These are phyloP conservation scores for Myriosclerotinia scirpicola DNA, from an alignment of 2,329 filamentous ascomycete genomes.

Conservation along the genomic window DNA sequence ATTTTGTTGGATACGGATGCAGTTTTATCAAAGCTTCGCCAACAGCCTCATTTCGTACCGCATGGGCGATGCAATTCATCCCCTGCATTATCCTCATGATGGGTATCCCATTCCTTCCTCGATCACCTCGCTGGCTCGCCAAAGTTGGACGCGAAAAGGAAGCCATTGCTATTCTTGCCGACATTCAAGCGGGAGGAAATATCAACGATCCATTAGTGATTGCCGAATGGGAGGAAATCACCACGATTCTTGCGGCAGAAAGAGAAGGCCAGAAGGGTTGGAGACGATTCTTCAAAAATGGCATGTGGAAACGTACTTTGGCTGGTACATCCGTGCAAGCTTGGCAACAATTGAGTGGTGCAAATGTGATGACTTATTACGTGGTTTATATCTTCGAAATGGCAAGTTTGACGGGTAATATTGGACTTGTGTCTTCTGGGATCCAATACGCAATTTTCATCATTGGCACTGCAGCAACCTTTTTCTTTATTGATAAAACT, in stretches of 20 bases:
- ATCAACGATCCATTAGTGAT: slow-evolving; percentile 54
- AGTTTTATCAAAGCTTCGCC: slow-evolving; percentile 44
- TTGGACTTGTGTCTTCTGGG: slow-evolving; percentile 38
- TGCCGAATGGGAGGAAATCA: slow-evolving; percentile 57
- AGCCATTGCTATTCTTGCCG: slow-evolving; percentile 50
- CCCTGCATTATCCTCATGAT: slow-evolving; percentile 47
- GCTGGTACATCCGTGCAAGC: slow-evolving; percentile 26
- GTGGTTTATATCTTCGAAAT: slow-evolving; percentile 45
- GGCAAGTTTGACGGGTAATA: slow-evolving; percentile 42
- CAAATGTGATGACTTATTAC: slow-evolving; percentile 41
- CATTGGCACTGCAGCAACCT: slow-evolving; percentile 29
- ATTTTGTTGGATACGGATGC: slow-evolving; percentile 55
- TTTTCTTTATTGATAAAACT: slow-evolving; percentile 37
- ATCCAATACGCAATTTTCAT: slow-evolving; percentile 37
- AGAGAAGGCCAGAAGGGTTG: slow-evolving; percentile 38
- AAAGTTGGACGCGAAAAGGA: slow-evolving; percentile 50
- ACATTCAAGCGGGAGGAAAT: slow-evolving; percentile 58
- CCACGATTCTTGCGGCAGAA: slow-evolving; percentile 41
- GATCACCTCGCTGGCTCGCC: slow-evolving; percentile 53
- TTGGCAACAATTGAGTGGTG: slow-evolving; percentile 35
- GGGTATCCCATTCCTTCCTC: slow-evolving; percentile 48
- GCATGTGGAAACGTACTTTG: slow-evolving; percentile 56
- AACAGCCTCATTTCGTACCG: slow-evolving; percentile 50
- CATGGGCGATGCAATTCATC: slow-evolving; percentile 51
- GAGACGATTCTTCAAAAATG: slow-evolving; percentile 47